A percentile compares a stretch with the other conserved stretches of the same genome.
These are phyloP conservation scores for Secale cereale DNA, from an alignment of 176 grass and related monocot genomes.

Conservation along the genomic window DNA sequence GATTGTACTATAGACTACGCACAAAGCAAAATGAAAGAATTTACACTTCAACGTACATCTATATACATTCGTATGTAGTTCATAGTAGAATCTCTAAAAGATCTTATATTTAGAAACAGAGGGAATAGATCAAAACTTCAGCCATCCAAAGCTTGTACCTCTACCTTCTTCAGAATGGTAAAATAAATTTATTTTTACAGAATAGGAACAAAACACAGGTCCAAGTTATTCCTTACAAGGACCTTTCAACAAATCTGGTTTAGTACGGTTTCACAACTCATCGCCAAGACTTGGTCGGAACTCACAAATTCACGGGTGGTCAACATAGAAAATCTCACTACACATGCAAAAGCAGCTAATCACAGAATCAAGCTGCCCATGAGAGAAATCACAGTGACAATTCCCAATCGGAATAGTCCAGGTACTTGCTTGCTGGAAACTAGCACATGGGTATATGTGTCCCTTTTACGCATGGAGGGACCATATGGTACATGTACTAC, in stretches of 20 bases:
- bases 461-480: neutral
- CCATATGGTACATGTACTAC: neutral
- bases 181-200: slow-evolving; percentile 7
- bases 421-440: slow-evolving; percentile 29
- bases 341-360: slow-evolving; percentile 15
- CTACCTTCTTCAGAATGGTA: neutral
- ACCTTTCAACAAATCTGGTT: slow-evolving; percentile 35
- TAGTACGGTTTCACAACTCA: neutral
- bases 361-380: neutral
- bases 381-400: slow-evolving; percentile 1
- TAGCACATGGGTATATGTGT: neutral
- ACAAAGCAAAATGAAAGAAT: too few species aligned
- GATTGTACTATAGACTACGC: too few species aligned
- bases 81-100: too few species aligned
- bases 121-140: neutral
- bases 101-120: too few species aligned
- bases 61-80: too few species aligned
- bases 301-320: neutral
- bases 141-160: neutral
- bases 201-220: neutral
- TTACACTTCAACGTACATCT: too few species aligned
- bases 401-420: neutral
- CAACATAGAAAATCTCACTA: slow-evolving; percentile 18
- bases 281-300: slow-evolving; percentile 2
- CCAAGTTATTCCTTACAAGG: neutral